Conservation (phyloP, 805 yeast species). For the Yarrowia bubula region DNA sequence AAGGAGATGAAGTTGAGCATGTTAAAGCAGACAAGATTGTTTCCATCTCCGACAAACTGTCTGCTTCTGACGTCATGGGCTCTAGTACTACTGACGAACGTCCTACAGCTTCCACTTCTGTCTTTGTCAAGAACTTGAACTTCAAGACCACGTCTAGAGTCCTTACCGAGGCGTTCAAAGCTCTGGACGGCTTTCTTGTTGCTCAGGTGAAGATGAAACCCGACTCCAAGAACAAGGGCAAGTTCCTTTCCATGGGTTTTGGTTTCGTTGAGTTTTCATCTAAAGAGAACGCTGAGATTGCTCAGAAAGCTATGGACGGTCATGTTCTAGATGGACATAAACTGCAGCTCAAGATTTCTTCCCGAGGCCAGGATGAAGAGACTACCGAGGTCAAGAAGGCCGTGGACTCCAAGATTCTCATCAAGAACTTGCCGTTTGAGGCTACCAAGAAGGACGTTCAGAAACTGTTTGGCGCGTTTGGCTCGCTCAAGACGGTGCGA, state of each 20-base stretch:
- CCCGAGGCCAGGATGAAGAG: conserved; percentile 50
- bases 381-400: conserved; percentile 29
- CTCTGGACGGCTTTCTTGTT: conserved; percentile 73
- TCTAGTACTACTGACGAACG: conserved; percentile 43
- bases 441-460: conserved; percentile 90
- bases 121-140: conserved; percentile 89
- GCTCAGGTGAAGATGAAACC: conserved; percentile 86
- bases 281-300: conserved; percentile 72
- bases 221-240: conserved; percentile 69
- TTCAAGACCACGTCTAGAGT: conserved; percentile 67
- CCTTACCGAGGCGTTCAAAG: conserved; percentile 60
- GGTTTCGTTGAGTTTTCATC: conserved; percentile 91
- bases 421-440: conserved; percentile 96
- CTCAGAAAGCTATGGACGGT: conserved; percentile 71
- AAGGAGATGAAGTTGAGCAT: conserved; percentile 43
- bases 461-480: conserved; percentile 90
- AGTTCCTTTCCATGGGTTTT: conserved; percentile 89
- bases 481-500: conserved; percentile 84
- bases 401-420: conserved; percentile 64
- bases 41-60: conserved; percentile 39
- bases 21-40: conserved; percentile 33
- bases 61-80: conserved; percentile 34
- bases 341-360: conserved; percentile 83
- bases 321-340: conserved; percentile 83
- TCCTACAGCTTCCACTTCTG: conserved; percentile 78